Evolutionary conservation across 371 early-diverging fungal species (phyloP), one percentile per base, ranked within the genome.

Genomic region (Circinella minor): DNA sequence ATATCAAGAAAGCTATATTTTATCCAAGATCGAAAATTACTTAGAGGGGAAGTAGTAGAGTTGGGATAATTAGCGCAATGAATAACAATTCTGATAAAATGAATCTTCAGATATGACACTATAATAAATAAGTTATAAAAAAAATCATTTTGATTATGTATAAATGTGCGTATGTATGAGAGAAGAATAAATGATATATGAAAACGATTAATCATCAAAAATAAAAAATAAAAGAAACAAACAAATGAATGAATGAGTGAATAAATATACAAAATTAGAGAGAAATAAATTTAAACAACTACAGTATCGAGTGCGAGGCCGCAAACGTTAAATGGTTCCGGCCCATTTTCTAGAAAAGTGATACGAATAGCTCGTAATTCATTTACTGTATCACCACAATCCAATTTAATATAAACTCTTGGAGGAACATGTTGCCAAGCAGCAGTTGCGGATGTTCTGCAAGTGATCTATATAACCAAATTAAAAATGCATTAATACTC

Each of bases 291-390:
- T 66, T 69, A 82, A n/a, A 80, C 78, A 38, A 70, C 62, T 55
- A 82, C 65, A 11, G 68, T 70, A 57, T 81, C 78, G 38, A 81
- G 59, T 20, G 74, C 66, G 43, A 83, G 36, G 7, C 81, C 75
- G 76, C 84, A 83, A 5, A 83, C 68, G 20, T 80, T 78, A 39
- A 81, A 77, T 39, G 78, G 71, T 66, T 75, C 76, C 36, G 61
- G 37, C 20, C 71, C 72, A 36, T 76, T 69, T 34, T 74, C 71
- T 49, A 37, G 61, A 57, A 80, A 78, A 1, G 74, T 48, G 5
- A 80, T 65, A 13, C 75, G 76, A 18, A 82, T 69, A 17, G 76
- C 77, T 36, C 74, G 67, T 55, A 72, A 70, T 3, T 63, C 59
- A 3, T 72, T 27, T 4, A 72, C 57, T 11, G 17, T 38, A 47